phyloP scores from a whole-genome alignment of 2,329 filamentous ascomycete genomes.

The Epichloe sylvatica region DNA sequence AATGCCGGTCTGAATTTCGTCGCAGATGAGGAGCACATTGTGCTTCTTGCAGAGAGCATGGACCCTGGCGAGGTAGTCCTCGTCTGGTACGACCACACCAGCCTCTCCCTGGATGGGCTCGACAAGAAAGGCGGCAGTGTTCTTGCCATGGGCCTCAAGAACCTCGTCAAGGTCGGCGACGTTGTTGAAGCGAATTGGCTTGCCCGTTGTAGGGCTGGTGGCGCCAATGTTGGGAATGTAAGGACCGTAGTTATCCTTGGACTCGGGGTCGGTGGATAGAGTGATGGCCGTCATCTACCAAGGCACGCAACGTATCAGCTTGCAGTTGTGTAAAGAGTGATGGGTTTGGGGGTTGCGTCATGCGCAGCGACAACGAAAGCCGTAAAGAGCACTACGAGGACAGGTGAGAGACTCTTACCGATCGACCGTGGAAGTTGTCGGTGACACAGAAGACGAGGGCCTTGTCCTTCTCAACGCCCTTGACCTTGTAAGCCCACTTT shows the following conservation, averaged over 20 bases:
- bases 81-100: slow-evolving; percentile 86
- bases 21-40: slow-evolving; percentile 90
- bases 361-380: neutral
- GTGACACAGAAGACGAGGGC: slow-evolving; percentile 71
- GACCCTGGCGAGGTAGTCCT: slow-evolving; percentile 70
- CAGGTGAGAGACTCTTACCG: slow-evolving; percentile 41
- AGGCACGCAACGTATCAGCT: neutral
- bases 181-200: slow-evolving; percentile 75
- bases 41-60: slow-evolving; percentile 83
- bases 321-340: neutral
- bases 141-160: slow-evolving; percentile 65
- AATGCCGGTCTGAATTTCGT: slow-evolving; percentile 97
- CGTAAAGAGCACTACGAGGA: neutral
- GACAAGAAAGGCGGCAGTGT: slow-evolving; percentile 84
- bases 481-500: slow-evolving; percentile 97
- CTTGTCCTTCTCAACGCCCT: slow-evolving; percentile 72
- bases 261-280: slow-evolving; percentile 89
- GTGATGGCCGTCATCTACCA: slow-evolving; percentile 80
- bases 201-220: slow-evolving; percentile 55
- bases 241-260: slow-evolving; percentile 90
- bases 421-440: slow-evolving; percentile 94
- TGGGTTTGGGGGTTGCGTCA: neutral
- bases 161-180: slow-evolving; percentile 65
- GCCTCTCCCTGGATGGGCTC: slow-evolving; percentile 97
- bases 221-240: slow-evolving; percentile 84